Conservation (phyloP, 202 grass and related monocot species). For the Eragrostis tef region DNA sequence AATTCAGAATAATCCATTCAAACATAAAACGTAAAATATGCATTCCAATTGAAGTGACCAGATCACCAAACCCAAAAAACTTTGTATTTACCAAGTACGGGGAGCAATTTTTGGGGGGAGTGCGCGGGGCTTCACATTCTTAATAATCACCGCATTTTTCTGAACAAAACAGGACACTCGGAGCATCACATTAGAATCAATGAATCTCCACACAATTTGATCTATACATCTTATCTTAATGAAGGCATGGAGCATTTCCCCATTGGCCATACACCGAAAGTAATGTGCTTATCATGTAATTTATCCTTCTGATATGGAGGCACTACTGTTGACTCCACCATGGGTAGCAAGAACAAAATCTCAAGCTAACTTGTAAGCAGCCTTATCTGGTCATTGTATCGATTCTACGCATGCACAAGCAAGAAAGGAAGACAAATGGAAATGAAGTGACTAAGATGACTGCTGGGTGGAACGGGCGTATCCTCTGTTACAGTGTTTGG, state of each 20-base stretch:
- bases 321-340: background rate
- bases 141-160: slow-evolving; percentile 11
- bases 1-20: slow-evolving; percentile 6
- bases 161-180: background rate
- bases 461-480: background rate
- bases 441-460: background rate
- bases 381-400: background rate
- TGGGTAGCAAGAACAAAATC: background rate
- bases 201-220: slow-evolving; percentile 7
- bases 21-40: slow-evolving; percentile 5
- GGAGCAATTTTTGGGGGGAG: background rate
- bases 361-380: background rate
- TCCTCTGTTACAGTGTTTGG: background rate
- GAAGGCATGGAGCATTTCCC: slow-evolving; percentile 9
- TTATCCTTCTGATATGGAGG: background rate
- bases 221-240: background rate
- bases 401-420: background rate
- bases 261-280: slow-evolving; percentile 3
- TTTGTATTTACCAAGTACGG: background rate
- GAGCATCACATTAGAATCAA: slow-evolving; percentile 7
- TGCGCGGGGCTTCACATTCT: background rate
- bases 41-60: background rate
- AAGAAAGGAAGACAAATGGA: background rate
- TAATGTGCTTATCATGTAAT: slow-evolving; percentile 17
- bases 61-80: background rate